These are phyloP conservation scores for Emmonsia crescens DNA, from an alignment of 2,329 filamentous ascomycete species.

Conservation along the genomic window DNA sequence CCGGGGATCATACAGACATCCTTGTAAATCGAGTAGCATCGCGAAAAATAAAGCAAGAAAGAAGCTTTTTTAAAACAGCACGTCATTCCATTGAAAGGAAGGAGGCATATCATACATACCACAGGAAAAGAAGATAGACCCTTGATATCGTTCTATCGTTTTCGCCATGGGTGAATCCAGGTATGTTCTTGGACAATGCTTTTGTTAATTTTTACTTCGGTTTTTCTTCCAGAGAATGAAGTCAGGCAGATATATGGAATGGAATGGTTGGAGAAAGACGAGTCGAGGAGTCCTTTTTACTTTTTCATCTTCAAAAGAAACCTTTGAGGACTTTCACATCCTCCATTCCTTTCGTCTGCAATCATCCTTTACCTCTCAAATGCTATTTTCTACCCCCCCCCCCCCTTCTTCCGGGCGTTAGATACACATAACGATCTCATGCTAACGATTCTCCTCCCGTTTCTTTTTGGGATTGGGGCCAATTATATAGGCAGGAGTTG, in stretches of 20 bases:
- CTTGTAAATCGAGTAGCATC: not conserved
- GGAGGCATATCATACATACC: not conserved
- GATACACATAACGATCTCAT: not conserved
- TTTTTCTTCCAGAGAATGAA: not conserved
- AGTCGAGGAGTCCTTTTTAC: not conserved
- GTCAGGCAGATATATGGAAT: not conserved
- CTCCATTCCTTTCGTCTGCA: no score
- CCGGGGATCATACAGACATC: not conserved
- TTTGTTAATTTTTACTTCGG: not conserved
- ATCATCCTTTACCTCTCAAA: no score
- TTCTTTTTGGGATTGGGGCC: conserved; percentile 9
- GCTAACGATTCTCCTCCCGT: conserved; percentile 11
- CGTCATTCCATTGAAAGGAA: not conserved
- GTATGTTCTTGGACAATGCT: conserved; percentile 28
- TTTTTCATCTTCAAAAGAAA: not conserved
- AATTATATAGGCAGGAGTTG: conserved; percentile 72
- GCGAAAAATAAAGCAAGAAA: not conserved
- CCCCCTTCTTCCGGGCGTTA: no score
- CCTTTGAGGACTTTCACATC: no score
- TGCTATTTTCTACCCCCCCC: no score
- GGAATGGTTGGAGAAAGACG: not conserved
- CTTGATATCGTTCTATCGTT: conserved; percentile 14
- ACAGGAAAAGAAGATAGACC: not conserved
- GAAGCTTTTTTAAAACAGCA: not conserved
- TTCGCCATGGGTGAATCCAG: conserved; percentile 55